These are phyloP conservation scores for Salix exigua DNA, from an alignment of 345 rosid genomes.

Conservation along the genomic window DNA sequence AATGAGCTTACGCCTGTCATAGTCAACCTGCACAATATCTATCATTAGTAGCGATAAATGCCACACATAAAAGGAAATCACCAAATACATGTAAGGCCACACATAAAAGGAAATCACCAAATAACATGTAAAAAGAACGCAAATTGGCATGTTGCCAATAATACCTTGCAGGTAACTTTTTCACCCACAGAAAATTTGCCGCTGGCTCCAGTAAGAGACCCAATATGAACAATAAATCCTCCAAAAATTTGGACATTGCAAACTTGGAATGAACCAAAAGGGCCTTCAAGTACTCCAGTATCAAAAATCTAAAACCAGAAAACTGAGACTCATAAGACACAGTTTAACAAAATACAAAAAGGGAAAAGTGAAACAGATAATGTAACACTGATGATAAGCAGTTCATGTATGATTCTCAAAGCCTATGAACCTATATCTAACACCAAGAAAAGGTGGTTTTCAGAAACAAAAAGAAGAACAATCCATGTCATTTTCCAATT, in stretches of 20 bases:
- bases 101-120: neutral
- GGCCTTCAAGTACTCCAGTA: constrained; percentile 67
- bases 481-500: neutral
- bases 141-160: neutral
- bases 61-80: neutral
- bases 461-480: neutral
- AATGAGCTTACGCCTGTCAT: constrained; percentile 75
- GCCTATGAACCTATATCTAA: neutral
- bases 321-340: neutral
- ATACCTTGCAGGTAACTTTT: constrained; percentile 79
- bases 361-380: neutral
- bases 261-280: constrained; percentile 72
- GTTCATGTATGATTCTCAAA: neutral
- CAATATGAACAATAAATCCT: constrained; percentile 90
- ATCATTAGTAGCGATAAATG: neutral
- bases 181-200: constrained; percentile 60
- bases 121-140: constrained; percentile 1
- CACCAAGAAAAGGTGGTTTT: neutral
- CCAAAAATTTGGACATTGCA: constrained; percentile 83
- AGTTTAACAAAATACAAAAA: neutral
- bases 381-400: neutral
- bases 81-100: neutral
- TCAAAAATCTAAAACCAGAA: constrained; percentile 69
- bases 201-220: constrained; percentile 43
- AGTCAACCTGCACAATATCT: constrained; percentile 65